Conservation (phyloP, 192 early-diverging fungal species). For the Rhizophlyctis rosea region DNA sequence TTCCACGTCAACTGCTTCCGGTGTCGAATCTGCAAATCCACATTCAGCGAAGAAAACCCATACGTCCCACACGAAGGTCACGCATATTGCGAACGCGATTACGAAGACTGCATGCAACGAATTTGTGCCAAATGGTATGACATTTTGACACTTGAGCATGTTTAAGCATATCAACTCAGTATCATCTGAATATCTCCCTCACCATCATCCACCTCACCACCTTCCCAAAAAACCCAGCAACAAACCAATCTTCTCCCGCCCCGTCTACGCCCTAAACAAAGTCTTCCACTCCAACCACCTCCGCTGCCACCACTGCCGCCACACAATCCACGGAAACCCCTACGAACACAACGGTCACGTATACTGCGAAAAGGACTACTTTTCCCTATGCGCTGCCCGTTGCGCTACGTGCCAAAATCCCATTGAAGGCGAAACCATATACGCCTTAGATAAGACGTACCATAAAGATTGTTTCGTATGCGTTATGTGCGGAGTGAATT, state of each 20-base stretch:
- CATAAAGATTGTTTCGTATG: conserved; percentile 74
- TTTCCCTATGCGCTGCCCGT: conserved; percentile 61
- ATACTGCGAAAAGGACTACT: conserved; percentile 69
- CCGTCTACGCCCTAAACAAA: conserved; percentile 32
- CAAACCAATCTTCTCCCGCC: conserved; percentile 54
- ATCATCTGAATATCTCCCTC: neutral
- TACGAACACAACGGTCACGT: conserved; percentile 59
- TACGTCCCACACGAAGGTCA: conserved; percentile 57
- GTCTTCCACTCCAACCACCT: conserved; percentile 39
- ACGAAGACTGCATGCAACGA: conserved; percentile 36
- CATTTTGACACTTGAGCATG: neutral
- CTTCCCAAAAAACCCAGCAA: conserved; percentile 62
- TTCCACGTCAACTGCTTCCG: conserved; percentile 57
- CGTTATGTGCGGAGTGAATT: conserved; percentile 63
- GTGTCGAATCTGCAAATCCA: conserved; percentile 52
- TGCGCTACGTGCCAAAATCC: conserved; percentile 60
- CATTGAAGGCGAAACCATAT: conserved; percentile 71
- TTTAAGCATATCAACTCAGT: conserved; percentile 28
- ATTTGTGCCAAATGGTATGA: conserved; percentile 56
- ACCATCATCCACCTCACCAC: conserved; percentile 45
- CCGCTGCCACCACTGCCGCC: conserved; percentile 26
- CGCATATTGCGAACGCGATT: conserved; percentile 62
- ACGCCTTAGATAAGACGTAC: conserved; percentile 69
- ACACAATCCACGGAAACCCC: conserved; percentile 30
- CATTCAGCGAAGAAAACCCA: conserved; percentile 46